phyloP scores from a whole-genome alignment of 108 stramenopile species.

The Conticribra guillardii region DNA sequence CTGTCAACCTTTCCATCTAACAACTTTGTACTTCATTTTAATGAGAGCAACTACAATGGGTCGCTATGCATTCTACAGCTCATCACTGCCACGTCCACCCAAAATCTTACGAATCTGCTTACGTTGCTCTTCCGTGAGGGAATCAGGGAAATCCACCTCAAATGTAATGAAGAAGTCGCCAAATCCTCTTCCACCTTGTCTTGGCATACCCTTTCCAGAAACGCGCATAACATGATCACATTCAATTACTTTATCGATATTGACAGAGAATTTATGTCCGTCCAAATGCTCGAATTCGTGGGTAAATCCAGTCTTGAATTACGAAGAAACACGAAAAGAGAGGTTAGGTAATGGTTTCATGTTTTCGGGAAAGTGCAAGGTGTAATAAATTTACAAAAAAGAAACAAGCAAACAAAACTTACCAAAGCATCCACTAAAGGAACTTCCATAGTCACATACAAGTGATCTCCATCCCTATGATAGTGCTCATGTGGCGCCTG shows the following conservation, averaged over 20 bases:
- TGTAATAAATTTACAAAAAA: background rate
- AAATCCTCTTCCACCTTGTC: conserved; percentile 79
- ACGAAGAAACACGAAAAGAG: background rate
- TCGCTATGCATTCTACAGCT: no score
- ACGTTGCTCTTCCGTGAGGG: conserved; percentile 72
- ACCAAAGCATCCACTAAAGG: conserved; percentile 92
- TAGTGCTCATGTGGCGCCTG: conserved; percentile 59
- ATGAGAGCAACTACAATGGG: no score
- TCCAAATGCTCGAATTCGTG: conserved; percentile 81
- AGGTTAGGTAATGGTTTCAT: background rate
- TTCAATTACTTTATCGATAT: conserved; percentile 75
- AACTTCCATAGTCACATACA: conserved; percentile 87
- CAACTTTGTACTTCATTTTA: no score
- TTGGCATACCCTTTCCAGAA: conserved; percentile 90
- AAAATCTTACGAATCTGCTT: conserved; percentile 71
- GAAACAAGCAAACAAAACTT: conserved; percentile 30
- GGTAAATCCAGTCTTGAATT: conserved; percentile 76
- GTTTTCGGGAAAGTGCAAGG: background rate
- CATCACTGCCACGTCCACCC: conserved; percentile 16
- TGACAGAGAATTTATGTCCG: conserved; percentile 70
- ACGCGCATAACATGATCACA: conserved; percentile 87
- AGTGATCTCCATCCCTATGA: conserved; percentile 85
- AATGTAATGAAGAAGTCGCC: conserved; percentile 90
- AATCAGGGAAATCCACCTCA: conserved; percentile 91
- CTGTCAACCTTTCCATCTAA: no score